Base-by-base conservation (phyloP, 2,329 filamentous ascomycete genomes). In the Simplicillium aogashimaense region DNA sequence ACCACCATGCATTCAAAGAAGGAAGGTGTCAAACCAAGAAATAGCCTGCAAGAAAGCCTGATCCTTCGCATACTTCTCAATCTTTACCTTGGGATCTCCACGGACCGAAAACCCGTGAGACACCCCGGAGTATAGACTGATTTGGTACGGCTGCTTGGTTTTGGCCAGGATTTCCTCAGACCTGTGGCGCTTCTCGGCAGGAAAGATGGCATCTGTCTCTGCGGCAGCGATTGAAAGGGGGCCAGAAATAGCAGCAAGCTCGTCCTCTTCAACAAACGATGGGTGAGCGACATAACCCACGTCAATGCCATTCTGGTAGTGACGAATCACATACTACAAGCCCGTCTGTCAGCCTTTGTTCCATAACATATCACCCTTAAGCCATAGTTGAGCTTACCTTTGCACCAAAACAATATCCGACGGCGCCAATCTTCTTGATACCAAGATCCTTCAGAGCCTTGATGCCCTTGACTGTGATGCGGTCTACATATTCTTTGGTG, bases 41-140 rank as follows among this genome's bases (percentile, higher is more conserved):
- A 87, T 71, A 18, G 84, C 83, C 68, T 90, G 85, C 48, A 72
- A 62, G 57, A 89, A 89, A 1, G 86, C 84, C 56, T 79, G 72
- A 63, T 90, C 83, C 69, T 89, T 89, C 28, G 79, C 83, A 55
- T 78, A 89, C 59, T 72, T 77, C 53, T 75, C 62, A 41, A 53
- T 48, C 15, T 63, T 62, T 42, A 70, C 62, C 3, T 61, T 63
- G 20, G 71, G 41, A 50, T 90, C 78, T 4, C 67, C 75, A 29
- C 84, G 72, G 7, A 86, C 80, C 13, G 78, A 80, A 51, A 90
- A 92, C 0, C 86, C 86, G 54, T 92, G 86, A 44, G 64, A 56
- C 7, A 83, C 80, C 30, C 74, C 76, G 13, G 76, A 74, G 66
- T 80, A 90, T 33, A 90, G 60, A 45, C 70, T 77, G 43, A 88